phyloP scores from a whole-genome alignment of 306 rosid species.

The Trifolium subterraneum region DNA sequence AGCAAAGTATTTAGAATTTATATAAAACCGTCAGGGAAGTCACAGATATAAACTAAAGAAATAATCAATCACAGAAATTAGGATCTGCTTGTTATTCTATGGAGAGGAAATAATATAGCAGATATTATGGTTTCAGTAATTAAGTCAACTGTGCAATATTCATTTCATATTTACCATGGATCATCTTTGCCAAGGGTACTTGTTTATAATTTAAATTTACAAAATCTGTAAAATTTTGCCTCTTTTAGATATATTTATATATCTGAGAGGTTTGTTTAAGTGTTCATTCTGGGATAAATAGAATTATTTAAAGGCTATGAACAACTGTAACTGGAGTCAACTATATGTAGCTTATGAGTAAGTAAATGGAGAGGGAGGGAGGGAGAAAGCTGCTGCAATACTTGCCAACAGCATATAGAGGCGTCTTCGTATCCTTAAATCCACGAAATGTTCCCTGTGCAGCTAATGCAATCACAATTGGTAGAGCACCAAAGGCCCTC shows the following conservation, averaged over 20 bases:
- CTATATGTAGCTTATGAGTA: conserved; percentile 6
- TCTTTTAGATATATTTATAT: conserved; percentile 20
- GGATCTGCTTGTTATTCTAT: conserved; percentile 12
- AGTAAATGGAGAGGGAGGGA: conserved; percentile 13
- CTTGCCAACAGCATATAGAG: conserved; percentile 89
- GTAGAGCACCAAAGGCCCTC: conserved; percentile 93
- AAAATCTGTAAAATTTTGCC: not conserved
- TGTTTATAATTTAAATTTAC: conserved; percentile 25
- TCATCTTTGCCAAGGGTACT: conserved; percentile 11
- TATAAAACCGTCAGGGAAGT: not conserved
- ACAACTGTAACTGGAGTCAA: not conserved
- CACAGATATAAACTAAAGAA: conserved; percentile 1
- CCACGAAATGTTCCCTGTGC: conserved; percentile 98
- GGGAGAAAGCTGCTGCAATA: conserved; percentile 40
- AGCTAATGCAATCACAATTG: conserved; percentile 88
- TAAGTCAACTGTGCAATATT: conserved; percentile 12
- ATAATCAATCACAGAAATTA: conserved; percentile 7
- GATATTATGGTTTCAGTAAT: conserved; percentile 7
- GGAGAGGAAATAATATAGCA: not conserved
- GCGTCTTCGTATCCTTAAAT: conserved; percentile 88
- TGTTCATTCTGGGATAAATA: conserved; percentile 23
- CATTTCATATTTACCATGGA: conserved; percentile 17
- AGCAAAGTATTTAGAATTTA: conserved; percentile 16
- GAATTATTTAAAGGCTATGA: conserved; percentile 32
- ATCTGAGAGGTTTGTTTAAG: not conserved